Base-by-base conservation (phyloP, 108 stramenopile species). In the Cylindrotheca closterium region DNA sequence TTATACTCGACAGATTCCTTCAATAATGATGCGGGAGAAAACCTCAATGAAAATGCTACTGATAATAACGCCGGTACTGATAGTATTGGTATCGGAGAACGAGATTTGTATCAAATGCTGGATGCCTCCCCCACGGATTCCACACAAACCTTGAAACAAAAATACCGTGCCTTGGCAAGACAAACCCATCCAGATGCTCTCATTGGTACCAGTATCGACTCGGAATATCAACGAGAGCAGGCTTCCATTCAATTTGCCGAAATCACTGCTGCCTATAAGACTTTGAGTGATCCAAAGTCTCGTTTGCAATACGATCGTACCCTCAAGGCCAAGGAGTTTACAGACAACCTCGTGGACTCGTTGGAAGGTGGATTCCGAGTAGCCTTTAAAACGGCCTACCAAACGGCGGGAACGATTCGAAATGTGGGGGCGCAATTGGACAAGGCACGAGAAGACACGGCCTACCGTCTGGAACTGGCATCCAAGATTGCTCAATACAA, bases 281-380 rank as follows among this genome's bases (percentile, higher is more conserved):
- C 68, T 18, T 26, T 74, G 37, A 47, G 51, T 31, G 67, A 74
- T 37, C 55, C 55, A n/a, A 47, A 68, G 42, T 51, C 48, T 29
- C 45, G 73, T 12, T 28, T 23, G 52, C 50, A 45, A 21, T 74
- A 74, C 57, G 73, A 74, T 55, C 67, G 73, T 12, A 28, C 67
- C 1, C 22, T 74, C 3, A 29, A 68, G 19, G 67, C 73, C 10
- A 62, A 59, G 31, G 67, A 74, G 55, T 68, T 74, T 32, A 37
- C 73, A 15, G 60, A 74, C 21, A 26, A 34, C 1, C 23, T 74
- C 21, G 73, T 56, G 26, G 22, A 47, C 18, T 19, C 51, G 22
- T 30, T 68, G 22, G 51, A 48, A 2, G 29, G n/a, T 26, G 67
- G 67, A 7, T 47, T 63, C 15, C 25, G 60, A 27, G 67, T 30